Percentiles rank a stretch among this genome's conserved stretches.
Evolutionary conservation across 2,329 filamentous ascomycete genomes (phyloP).

Genomic region (Fusarium sp.): DNA sequence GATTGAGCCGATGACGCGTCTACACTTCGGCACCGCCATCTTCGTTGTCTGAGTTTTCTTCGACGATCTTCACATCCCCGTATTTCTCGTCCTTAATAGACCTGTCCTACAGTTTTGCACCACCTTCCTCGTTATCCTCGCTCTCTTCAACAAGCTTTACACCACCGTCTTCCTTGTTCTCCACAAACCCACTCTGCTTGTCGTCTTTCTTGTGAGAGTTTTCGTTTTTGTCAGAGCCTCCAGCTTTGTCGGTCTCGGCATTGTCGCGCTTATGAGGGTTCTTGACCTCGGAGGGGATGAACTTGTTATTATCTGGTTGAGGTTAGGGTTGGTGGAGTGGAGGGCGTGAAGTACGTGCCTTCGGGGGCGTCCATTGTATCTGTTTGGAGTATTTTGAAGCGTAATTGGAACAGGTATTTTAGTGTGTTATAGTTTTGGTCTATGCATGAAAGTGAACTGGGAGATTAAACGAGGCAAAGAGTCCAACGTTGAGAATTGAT

Average conservation of each 20-base stretch:
- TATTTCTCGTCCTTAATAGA: neutral
- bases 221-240: too few relatives aligned
- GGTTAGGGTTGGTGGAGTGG: neutral
- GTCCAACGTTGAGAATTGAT: neutral
- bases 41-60: neutral
- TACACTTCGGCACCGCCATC: conserved; percentile 6
- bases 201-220: neutral
- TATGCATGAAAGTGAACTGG: neutral
- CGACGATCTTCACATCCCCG: neutral
- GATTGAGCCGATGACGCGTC: too few relatives aligned
- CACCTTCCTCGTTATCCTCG: neutral
- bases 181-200: neutral
- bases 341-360: neutral
- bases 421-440: neutral
- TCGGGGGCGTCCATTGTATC: neutral
- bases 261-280: too few relatives aligned
- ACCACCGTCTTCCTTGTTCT: neutral
- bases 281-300: neutral
- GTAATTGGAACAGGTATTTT: neutral
- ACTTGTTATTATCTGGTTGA: neutral
- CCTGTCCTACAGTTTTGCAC: neutral
- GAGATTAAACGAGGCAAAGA: neutral
- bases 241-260: neutral
- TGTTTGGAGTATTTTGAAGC: neutral
- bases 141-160: neutral